Conservation (phyloP, 768 basidiomycete species). For the Vararia minispora region DNA sequence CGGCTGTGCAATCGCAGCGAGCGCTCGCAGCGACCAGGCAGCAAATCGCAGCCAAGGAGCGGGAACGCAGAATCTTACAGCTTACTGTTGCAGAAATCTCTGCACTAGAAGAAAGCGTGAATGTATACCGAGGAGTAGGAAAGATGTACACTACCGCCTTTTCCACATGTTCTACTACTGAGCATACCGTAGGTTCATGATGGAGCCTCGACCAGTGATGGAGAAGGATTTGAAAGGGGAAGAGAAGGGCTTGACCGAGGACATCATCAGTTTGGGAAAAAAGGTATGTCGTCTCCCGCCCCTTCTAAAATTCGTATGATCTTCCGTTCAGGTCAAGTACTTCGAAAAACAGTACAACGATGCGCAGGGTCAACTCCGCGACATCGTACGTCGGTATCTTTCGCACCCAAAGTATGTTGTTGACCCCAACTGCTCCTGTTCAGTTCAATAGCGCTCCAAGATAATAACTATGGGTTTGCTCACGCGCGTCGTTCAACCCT, state of each 20-base stretch:
- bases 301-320: slow-evolving; percentile 1
- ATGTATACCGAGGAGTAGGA: slow-evolving; percentile 89
- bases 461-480: no score
- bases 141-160: slow-evolving; percentile 60
- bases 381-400: slow-evolving; percentile 48
- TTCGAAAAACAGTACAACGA: slow-evolving; percentile 91
- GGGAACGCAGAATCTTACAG: slow-evolving; percentile 82
- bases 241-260: slow-evolving; percentile 78
- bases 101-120: slow-evolving; percentile 58
- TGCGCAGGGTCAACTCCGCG: slow-evolving; percentile 75
- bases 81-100: slow-evolving; percentile 80
- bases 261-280: slow-evolving; percentile 71
- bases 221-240: slow-evolving; percentile 61
- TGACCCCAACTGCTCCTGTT: neutral
- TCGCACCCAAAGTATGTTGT: neutral
- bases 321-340: slow-evolving; percentile 56
- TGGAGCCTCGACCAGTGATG: slow-evolving; percentile 72
- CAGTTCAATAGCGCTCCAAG: slow-evolving; percentile 44
- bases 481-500: no score
- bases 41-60: slow-evolving; percentile 71
- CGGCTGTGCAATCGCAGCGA: slow-evolving; percentile 76
- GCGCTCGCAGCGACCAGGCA: slow-evolving; percentile 63
- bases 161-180: neutral
- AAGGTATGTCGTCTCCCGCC: slow-evolving; percentile 42
- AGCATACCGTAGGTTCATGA: slow-evolving; percentile 69